These are phyloP conservation scores for Dissoconium aciculare DNA, from an alignment of 2,329 filamentous ascomycete genomes.

Conservation along the genomic window DNA sequence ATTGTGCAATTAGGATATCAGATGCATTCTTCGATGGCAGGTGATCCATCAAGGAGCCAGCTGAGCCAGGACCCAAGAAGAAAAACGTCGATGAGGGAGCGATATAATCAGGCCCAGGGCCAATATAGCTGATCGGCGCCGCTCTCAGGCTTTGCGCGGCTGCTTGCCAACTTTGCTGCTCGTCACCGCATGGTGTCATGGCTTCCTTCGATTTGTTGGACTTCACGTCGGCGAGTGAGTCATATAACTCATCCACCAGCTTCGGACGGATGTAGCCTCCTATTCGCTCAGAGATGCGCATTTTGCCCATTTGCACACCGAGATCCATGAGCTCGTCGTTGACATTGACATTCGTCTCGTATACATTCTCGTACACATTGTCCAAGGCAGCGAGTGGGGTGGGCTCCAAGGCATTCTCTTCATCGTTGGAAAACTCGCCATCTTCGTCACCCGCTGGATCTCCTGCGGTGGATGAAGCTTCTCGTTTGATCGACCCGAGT, in stretches of 20 bases:
- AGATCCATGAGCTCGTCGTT: constrained; percentile 52
- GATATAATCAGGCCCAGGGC: constrained; percentile 51
- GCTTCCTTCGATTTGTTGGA: constrained; percentile 14
- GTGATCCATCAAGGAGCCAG: constrained; percentile 41
- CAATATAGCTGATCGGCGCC: constrained; percentile 37
- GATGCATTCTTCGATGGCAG: constrained; percentile 44
- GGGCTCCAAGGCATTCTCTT: constrained; percentile 44
- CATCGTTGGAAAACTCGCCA: constrained; percentile 28
- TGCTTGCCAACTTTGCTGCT: constrained; percentile 6
- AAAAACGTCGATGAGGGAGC: constrained; percentile 53
- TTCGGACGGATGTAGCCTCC: constrained; percentile 58
- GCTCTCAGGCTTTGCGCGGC: constrained; percentile 11
- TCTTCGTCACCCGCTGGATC: background rate
- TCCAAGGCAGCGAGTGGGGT: constrained; percentile 50
- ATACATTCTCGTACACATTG: constrained; percentile 52
- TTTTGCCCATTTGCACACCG: constrained; percentile 53
- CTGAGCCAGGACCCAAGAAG: constrained; percentile 39
- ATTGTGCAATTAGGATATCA: constrained; percentile 50
- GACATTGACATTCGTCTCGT: too few species aligned
- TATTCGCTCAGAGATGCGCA: constrained; percentile 59
- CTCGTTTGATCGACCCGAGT: background rate
- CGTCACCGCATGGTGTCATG: constrained; percentile 10
- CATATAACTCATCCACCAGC: constrained; percentile 50
- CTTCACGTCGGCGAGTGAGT: constrained; percentile 20
- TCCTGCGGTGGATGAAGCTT: background rate